A percentile compares a stretch with the other conserved stretches of the same genome.
phyloP scores from a whole-genome alignment of 805 yeast genomes.

The Saitoella complicata region DNA sequence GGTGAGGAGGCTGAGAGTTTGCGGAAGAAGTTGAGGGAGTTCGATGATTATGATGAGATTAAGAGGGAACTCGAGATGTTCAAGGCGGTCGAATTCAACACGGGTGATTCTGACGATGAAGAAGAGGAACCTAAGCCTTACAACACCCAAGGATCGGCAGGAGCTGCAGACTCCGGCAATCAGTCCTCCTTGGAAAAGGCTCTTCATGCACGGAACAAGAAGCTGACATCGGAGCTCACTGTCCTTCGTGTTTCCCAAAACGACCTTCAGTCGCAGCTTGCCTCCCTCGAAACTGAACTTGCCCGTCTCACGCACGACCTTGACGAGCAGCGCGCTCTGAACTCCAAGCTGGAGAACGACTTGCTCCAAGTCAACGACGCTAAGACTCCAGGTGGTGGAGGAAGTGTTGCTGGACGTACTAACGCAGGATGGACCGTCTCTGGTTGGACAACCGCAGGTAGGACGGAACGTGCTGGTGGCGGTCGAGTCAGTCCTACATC shows the following conservation, averaged over 20 bases:
- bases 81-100: constrained; percentile 28
- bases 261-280: constrained; percentile 27
- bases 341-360: constrained; percentile 58
- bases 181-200: constrained; percentile 33
- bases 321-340: constrained; percentile 29
- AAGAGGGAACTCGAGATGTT: constrained; percentile 60
- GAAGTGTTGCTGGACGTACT: constrained; percentile 13
- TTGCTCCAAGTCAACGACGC: constrained; percentile 39
- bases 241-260: constrained; percentile 45
- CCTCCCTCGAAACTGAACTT: constrained; percentile 26
- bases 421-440: constrained; percentile 17
- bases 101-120: constrained; percentile 19
- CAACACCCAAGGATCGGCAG: constrained; percentile 5
- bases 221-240: constrained; percentile 53
- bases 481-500: constrained; percentile 28
- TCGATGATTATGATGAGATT: constrained; percentile 63
- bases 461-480: constrained; percentile 11
- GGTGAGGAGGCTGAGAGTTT: constrained; percentile 35
- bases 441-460: constrained; percentile 18
- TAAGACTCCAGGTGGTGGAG: constrained; percentile 4
- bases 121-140: constrained; percentile 12
- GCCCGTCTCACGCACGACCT: constrained; percentile 24
- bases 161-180: constrained; percentile 1
- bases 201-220: constrained; percentile 53
- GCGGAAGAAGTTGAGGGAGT: constrained; percentile 32